Evolutionary conservation across 177 flowering plant species (phyloP).

Genomic region (Vitis hybrid): DNA sequence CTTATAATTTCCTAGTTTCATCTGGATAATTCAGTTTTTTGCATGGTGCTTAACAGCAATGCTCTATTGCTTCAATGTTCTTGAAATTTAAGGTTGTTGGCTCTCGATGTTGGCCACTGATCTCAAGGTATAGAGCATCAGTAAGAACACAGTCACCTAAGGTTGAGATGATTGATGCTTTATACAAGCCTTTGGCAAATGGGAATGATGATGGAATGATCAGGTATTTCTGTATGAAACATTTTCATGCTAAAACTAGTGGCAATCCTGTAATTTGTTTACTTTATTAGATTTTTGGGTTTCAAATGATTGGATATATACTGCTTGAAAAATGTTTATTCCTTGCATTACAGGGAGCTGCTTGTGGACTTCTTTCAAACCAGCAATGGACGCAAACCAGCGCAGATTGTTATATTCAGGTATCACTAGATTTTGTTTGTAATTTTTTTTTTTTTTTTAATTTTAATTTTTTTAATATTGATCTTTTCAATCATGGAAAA

Average conservation of each 20-base stretch:
- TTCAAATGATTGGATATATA: background rate
- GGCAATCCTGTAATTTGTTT: too few species aligned
- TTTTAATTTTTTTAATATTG: conserved; percentile 1
- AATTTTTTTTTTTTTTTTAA: background rate
- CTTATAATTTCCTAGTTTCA: background rate
- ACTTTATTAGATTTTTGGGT: background rate
- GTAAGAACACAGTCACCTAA: conserved; percentile 87
- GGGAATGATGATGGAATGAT: conserved; percentile 81
- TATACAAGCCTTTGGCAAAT: conserved; percentile 59
- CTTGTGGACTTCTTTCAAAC: conserved; percentile 65
- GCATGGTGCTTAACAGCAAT: background rate
- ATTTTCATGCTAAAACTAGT: background rate
- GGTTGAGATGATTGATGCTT: conserved; percentile 77
- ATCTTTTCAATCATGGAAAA: too few species aligned
- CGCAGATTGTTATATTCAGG: conserved; percentile 63
- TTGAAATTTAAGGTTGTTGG: conserved; percentile 70
- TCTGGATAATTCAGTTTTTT: background rate
- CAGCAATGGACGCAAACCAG: conserved; percentile 61
- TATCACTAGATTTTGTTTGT: conserved; percentile 6
- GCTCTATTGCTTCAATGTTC: background rate
- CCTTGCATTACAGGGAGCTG: conserved; percentile 51
- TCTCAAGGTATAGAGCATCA: conserved; percentile 84
- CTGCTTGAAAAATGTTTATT: background rate
- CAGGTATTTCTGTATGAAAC: conserved; percentile 34
- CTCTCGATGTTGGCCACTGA: conserved; percentile 80